A percentile compares a stretch with the other conserved stretches of the same genome.
These are phyloP conservation scores for Leccinum arenicola DNA, from an alignment of 768 basidiomycete species.

Conservation along the genomic window DNA sequence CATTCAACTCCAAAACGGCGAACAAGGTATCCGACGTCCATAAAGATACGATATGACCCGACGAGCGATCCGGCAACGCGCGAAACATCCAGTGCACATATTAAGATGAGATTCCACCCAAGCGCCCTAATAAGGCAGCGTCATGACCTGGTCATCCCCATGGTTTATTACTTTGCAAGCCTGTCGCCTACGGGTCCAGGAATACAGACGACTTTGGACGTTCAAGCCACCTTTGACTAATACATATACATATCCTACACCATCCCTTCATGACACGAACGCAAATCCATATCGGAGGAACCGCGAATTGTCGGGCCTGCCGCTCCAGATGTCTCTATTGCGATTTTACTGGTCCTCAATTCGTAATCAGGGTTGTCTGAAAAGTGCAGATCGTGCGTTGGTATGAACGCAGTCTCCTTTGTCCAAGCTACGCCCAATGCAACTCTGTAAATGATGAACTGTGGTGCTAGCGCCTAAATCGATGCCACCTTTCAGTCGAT, in stretches of 20 bases:
- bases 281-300: neutral
- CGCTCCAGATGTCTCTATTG: neutral
- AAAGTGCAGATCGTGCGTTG: neutral
- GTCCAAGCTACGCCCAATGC: neutral
- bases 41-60: too few species aligned
- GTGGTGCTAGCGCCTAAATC: neutral
- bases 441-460: neutral
- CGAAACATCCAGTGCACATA: too few species aligned
- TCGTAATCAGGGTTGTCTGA: neutral
- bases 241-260: neutral
- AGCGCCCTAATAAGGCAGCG: too few species aligned
- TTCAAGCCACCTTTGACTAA: neutral
- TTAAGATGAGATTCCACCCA: too few species aligned
- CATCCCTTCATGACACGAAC: neutral
- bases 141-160: too few species aligned
- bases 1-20: too few species aligned
- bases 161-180: too few species aligned
- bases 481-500: neutral
- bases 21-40: too few species aligned
- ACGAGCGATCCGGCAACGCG: too few species aligned
- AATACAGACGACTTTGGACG: too few species aligned
- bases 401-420: neutral
- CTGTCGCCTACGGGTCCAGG: too few species aligned
- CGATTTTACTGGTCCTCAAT: neutral
- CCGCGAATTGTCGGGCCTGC: neutral